Conservation (phyloP, 2,329 filamentous ascomycete genomes). For the Epichloe scottii region DNA sequence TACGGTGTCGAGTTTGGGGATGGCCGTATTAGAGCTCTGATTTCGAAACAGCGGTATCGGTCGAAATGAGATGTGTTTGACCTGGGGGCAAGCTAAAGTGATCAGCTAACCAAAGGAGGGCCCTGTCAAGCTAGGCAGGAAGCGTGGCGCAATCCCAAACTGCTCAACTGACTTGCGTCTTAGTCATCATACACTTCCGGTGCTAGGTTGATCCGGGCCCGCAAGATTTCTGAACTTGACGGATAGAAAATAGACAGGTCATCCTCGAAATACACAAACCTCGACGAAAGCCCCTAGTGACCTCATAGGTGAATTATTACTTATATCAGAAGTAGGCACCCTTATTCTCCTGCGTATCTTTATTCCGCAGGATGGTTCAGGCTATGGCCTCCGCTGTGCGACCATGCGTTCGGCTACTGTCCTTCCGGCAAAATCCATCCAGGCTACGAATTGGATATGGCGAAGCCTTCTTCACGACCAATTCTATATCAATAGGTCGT, state of each 20-base stretch:
- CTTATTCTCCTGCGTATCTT: not conserved
- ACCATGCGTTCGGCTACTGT: constrained; percentile 11
- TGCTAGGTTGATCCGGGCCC: not conserved
- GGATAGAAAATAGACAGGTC: not conserved
- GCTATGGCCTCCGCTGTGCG: constrained; percentile 8
- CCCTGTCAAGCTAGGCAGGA: constrained; percentile 10
- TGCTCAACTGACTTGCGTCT: not conserved
- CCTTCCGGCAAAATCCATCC: not conserved
- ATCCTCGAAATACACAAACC: not conserved
- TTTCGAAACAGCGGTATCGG: not conserved
- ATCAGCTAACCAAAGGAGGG: not conserved
- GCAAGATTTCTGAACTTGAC: not conserved
- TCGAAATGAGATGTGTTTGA: not conserved
- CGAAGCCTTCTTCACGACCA: constrained; percentile 15
- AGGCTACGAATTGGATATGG: not conserved
- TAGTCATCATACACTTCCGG: not conserved
- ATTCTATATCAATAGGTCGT: not conserved
- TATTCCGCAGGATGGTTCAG: constrained; percentile 11
- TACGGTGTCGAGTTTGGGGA: not conserved
- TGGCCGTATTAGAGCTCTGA: not conserved
- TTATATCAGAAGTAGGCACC: not conserved
- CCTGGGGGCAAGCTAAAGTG: not conserved
- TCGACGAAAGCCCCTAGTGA: not conserved
- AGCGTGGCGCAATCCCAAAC: constrained; percentile 8
- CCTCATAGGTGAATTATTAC: not conserved